Base-by-base conservation (phyloP, 2,329 filamentous ascomycete species). In the Sphaerostilbella broomeana region DNA sequence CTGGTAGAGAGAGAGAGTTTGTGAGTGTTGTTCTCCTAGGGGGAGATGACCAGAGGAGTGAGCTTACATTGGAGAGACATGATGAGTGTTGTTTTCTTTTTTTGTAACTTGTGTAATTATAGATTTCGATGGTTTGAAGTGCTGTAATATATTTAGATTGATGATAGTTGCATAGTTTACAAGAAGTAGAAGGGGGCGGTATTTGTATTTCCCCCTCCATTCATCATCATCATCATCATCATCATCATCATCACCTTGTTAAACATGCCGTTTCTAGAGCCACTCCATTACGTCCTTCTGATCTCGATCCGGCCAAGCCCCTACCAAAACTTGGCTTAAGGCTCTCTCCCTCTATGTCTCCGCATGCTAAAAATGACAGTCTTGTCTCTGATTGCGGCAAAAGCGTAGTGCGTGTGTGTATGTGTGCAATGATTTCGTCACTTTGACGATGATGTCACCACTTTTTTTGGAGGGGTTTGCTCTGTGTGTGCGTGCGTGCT, bases 61-160 rank as follows among this genome's bases (percentile, higher is more conserved):
- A 42, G 67, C 72, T 61, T 57, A 76, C 73, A 77, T 62, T 77
- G 72, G 50, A 77, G 69, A 72, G 73, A 75, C 73, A 77, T 77
- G 56, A 41, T 70, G 60, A 50, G 18, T 18, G 19, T 10, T 20
- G 31, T 28, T 19, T 10, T n/a, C n/a, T n/a, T n/a, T n/a, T n/a
- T n/a, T n/a, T n/a, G n/a, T n/a, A 10, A 13, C 9, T 11, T 28
- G n/a, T 28, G n/a, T 11, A n/a, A 20, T 3, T 25, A 12, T 8
- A 9, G 22, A 37, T 31, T 8, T 31, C 11, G 11, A 11, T 15
- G 12, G 28, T 30, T 16, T 16, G 7, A 5, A 37, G n/a, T 40
- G 35, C 30, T 43, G 40, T 32, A 31, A 17, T 8, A 25, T 8
- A 25, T 25, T 8, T 13, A 13, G 26, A 10, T 28, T 28, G 13